Base-by-base conservation (phyloP, 176 grass and related monocot genomes). In the Musa acuminata region DNA sequence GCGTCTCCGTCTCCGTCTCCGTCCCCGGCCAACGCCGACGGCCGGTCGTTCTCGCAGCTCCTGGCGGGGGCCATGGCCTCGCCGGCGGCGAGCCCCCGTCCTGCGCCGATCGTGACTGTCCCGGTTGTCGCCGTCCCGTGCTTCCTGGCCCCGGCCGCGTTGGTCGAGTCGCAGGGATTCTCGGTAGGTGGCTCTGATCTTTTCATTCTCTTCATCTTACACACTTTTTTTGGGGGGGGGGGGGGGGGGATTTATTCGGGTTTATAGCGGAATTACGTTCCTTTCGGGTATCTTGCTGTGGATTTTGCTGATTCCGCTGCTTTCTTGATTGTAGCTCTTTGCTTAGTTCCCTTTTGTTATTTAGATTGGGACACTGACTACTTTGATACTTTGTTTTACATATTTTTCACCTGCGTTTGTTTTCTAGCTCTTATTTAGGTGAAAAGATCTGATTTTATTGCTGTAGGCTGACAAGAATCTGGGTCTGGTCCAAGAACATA, bases 111-210 rank as follows among this genome's bases (percentile, higher is more conserved):
- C 84, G 77, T 85, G 0, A 76, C 88, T 4, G 78, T 82, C 59
- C 91, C 88, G 6, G 74, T 93, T 82, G 71, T 94, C 48, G 85
- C 89, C 12, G 77, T 90, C 64, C 87, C 85, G 1, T 87, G 84
- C 72, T 88, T 93, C 78, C 71, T 91, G 20, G 76, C 86, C 51
- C 68, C 82, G 12, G 77, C 81, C 26, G 69, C 76, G 71, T 51
- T 88, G 78, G 77, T 88, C 27, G 86, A 88, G 52, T 64, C 88
- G 49, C 83, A 84, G 7, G 83, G 84, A 2, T 95, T 99, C 51
- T 22, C 79, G 83, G 96, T 99, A 69, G 69, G 96, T 91, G 74
- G 48, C 72, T 20, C 13, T 58, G 50, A 80, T 54, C 66, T 74
- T 11, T 70, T 79, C 58, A 64, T 53, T 64, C 1, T 19, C 7